Percentiles rank a stretch among this genome's conserved stretches.
Evolutionary conservation across 129 eudicot species (phyloP).

Genomic region (Glebionis coronaria): DNA sequence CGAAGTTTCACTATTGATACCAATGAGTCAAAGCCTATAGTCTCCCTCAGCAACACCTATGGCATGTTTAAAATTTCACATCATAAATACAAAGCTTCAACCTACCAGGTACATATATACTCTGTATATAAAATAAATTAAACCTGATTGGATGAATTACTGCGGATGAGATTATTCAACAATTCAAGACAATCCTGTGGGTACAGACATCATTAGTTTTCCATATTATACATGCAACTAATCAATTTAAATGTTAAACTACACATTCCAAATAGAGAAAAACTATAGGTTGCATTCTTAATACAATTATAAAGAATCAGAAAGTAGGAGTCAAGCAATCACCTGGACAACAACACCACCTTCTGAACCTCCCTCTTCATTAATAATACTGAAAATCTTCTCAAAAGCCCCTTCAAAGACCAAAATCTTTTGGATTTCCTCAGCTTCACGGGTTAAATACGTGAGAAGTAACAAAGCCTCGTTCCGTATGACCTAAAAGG

Average conservation of each 20-base stretch:
- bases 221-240: constrained; percentile 2
- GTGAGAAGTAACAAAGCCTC: constrained; percentile 94
- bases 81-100: constrained; percentile 2
- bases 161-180: constrained; percentile 81
- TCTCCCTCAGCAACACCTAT: constrained; percentile 81
- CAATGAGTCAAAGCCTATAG: constrained; percentile 83
- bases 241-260: not conserved
- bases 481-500: constrained; percentile 73
- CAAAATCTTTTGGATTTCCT: constrained; percentile 89
- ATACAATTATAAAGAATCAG: not conserved
- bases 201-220: constrained; percentile 8
- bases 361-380: constrained; percentile 94
- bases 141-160: constrained; percentile 85
- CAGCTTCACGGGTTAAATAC: constrained; percentile 87
- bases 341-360: constrained; percentile 99
- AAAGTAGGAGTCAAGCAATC: not conserved
- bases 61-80: constrained; percentile 14
- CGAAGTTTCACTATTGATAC: constrained; percentile 74
- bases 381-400: constrained; percentile 81
- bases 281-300: not conserved
- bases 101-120: not conserved
- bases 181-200: constrained; percentile 86
- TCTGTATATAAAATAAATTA: not conserved
- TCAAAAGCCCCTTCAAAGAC: constrained; percentile 99
- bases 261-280: not conserved